phyloP scores from a whole-genome alignment of 1,139 yeast genomes.

The Entelexis sorbosivorans region DNA sequence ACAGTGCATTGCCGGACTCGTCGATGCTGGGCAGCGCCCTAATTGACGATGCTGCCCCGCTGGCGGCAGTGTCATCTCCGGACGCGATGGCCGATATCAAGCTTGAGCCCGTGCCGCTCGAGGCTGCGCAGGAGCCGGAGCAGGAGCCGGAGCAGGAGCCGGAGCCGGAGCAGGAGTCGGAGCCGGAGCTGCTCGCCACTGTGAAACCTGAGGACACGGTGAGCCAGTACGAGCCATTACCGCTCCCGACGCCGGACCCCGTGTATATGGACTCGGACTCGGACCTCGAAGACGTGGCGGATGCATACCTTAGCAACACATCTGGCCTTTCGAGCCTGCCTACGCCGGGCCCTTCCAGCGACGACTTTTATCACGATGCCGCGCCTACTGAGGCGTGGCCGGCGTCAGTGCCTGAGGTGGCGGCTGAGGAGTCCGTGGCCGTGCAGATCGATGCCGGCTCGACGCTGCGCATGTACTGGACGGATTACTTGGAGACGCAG shows the following conservation, averaged over 20 bases:
- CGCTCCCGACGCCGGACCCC: not conserved
- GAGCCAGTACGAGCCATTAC: not conserved
- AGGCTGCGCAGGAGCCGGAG: not conserved
- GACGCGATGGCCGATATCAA: not conserved
- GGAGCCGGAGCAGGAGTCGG: not conserved
- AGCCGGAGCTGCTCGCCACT: not conserved
- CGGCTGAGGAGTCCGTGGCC: not conserved
- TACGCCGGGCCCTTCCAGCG: slow-evolving; percentile 18
- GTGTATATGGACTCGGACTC: slow-evolving; percentile 6
- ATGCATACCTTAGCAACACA: not conserved
- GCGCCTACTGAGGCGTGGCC: not conserved
- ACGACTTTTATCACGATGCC: slow-evolving; percentile 3
- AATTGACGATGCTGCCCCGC: not conserved
- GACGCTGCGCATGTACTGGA: slow-evolving; percentile 68
- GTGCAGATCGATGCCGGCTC: slow-evolving; percentile 5
- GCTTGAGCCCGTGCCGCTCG: slow-evolving; percentile 6
- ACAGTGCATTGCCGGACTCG: not conserved
- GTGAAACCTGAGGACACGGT: not conserved
- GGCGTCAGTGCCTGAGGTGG: not conserved
- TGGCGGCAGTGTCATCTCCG: not conserved
- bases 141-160: no score
- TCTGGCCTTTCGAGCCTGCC: not conserved
- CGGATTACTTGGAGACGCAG: slow-evolving; percentile 80
- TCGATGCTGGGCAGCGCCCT: slow-evolving; percentile 11
- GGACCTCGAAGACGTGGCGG: slow-evolving; percentile 7